These are phyloP conservation scores for Brassica napus DNA, from an alignment of 345 rosid species.

Conservation along the genomic window DNA sequence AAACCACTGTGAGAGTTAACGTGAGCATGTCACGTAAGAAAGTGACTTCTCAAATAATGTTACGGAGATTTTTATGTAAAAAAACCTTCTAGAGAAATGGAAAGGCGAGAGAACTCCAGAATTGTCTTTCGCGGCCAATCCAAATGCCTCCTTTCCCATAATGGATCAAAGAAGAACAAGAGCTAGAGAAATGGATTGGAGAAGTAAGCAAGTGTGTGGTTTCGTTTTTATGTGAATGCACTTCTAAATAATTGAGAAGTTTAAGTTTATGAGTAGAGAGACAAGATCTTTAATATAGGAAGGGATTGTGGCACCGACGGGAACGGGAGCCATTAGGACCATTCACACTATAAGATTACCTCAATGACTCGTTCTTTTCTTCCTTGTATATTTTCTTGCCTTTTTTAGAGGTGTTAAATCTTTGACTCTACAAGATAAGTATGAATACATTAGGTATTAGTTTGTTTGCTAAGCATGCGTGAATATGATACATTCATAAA, in stretches of 20 bases:
- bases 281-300: constrained; percentile 25
- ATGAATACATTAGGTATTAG: background rate
- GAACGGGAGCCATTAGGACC: constrained; percentile 22
- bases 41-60: too few species aligned
- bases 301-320: constrained; percentile 16
- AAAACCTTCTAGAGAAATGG: constrained; percentile 53
- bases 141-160: constrained; percentile 38
- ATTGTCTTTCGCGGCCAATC: constrained; percentile 54
- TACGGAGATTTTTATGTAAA: background rate
- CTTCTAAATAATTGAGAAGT: constrained; percentile 2
- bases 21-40: too few species aligned
- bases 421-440: background rate
- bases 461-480: background rate
- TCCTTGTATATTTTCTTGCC: constrained; percentile 9
- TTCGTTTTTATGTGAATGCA: background rate
- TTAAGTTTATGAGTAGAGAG: constrained; percentile 6
- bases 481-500: background rate
- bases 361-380: constrained; percentile 22
- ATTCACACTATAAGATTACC: constrained; percentile 12
- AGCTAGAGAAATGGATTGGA: constrained; percentile 3
- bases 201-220: background rate
- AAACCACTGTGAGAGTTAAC: too few species aligned
- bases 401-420: background rate
- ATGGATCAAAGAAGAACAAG: constrained; percentile 7
- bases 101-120: constrained; percentile 55